A percentile compares a stretch with the other conserved stretches of the same genome.
Evolutionary conservation across 805 yeast species (phyloP).

Genomic region (Suhomyces faveliae): DNA sequence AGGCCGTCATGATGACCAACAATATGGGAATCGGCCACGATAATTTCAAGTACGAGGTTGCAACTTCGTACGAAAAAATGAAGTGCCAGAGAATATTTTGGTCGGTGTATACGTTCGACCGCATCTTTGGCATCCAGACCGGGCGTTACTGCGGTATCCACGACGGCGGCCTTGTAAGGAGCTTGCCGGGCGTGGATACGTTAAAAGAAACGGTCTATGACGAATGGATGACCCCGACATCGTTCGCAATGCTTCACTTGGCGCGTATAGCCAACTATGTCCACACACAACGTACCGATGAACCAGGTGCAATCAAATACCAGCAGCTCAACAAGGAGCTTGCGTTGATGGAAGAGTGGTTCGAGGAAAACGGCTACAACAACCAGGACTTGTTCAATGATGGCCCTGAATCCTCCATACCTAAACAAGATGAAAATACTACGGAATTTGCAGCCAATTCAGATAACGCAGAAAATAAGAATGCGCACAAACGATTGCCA

Average conservation of each 20-base stretch:
- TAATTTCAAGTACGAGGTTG: constrained; percentile 14
- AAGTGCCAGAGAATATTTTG: constrained; percentile 56
- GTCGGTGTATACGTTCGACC: constrained; percentile 54
- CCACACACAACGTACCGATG: constrained; percentile 28
- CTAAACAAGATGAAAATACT: constrained; percentile 2
- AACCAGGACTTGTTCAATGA: constrained; percentile 18
- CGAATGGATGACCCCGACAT: constrained; percentile 50
- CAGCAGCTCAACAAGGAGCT: constrained; percentile 35
- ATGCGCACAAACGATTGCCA: background rate
- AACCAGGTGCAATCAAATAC: constrained; percentile 24
- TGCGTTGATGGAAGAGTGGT: constrained; percentile 28
- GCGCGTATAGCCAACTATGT: constrained; percentile 39
- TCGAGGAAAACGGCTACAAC: constrained; percentile 34
- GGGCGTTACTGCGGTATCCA: constrained; percentile 44
- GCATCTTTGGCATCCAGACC: constrained; percentile 50
- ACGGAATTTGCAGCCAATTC: constrained; percentile 16
- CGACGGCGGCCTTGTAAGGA: constrained; percentile 36
- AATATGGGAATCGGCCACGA: constrained; percentile 35
- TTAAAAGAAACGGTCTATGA: constrained; percentile 33
- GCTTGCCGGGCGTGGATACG: constrained; percentile 30
- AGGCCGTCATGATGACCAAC: constrained; percentile 36
- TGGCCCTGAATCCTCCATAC: background rate
- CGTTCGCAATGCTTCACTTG: constrained; percentile 45
- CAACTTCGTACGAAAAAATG: constrained; percentile 40
- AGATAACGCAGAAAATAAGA: constrained; percentile 5